Conservation (phyloP, 1,284 basidiomycete species). For the Pyrrhoderma noxium region DNA sequence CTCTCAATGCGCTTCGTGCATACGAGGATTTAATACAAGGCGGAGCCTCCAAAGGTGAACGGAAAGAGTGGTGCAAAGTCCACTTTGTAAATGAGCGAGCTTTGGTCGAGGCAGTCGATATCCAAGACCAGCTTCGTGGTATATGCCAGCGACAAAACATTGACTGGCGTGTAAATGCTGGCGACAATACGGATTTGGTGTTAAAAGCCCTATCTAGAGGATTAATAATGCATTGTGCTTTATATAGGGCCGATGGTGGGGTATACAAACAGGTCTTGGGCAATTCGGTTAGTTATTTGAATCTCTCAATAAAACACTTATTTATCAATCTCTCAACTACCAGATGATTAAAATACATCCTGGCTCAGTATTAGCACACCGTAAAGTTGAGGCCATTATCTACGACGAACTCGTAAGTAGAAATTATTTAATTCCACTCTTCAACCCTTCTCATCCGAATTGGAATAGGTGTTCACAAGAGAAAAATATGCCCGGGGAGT, state of each 20-base stretch:
- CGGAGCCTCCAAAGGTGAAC: slow-evolving; percentile 20
- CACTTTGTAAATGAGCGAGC: slow-evolving; percentile 85
- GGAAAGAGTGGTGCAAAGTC: slow-evolving; percentile 74
- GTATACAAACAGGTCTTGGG: slow-evolving; percentile 81
- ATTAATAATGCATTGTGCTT: slow-evolving; percentile 74
- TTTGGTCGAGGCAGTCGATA: slow-evolving; percentile 76
- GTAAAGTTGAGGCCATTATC: slow-evolving; percentile 77
- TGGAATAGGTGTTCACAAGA: slow-evolving; percentile 2
- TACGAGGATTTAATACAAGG: slow-evolving; percentile 52
- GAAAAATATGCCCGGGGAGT: slow-evolving; percentile 12
- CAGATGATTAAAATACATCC: slow-evolving; percentile 87
- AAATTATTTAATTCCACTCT: too few species aligned
- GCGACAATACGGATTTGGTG: slow-evolving; percentile 54
- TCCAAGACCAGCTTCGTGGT: slow-evolving; percentile 72
- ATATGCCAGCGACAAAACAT: slow-evolving; percentile 59
- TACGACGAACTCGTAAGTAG: slow-evolving; percentile 88
- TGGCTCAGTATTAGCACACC: slow-evolving; percentile 69
- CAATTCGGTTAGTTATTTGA: slow-evolving; percentile 48
- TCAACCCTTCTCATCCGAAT: too few species aligned
- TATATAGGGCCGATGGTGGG: slow-evolving; percentile 71
- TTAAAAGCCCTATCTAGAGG: slow-evolving; percentile 67
- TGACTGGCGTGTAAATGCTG: slow-evolving; percentile 50
- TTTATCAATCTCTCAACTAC: slow-evolving; percentile 6
- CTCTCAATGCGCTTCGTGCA: slow-evolving; percentile 77
- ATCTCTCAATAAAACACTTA: not conserved